phyloP scores from a whole-genome alignment of 495 filamentous ascomycete species.

The Trypethelium eluteriae region DNA sequence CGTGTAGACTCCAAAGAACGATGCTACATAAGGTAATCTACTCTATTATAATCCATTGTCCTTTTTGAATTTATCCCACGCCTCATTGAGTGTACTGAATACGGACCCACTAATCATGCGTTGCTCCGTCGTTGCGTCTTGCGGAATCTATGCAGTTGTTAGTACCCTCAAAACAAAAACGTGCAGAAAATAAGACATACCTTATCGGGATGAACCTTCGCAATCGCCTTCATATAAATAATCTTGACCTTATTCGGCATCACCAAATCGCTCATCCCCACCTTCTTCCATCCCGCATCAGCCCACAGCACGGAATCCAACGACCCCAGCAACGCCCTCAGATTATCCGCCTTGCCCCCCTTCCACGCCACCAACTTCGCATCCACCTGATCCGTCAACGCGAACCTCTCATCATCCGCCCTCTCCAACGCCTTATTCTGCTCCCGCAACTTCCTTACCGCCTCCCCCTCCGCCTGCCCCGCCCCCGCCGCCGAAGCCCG shows the following conservation, averaged over 20 bases:
- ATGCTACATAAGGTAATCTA: not conserved
- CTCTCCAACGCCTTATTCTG: conserved; percentile 77
- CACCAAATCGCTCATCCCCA: conserved; percentile 84
- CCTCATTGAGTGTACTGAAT: conserved; percentile 89
- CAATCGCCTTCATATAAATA: conserved; percentile 97
- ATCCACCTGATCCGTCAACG: conserved; percentile 75
- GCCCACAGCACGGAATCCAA: conserved; percentile 87
- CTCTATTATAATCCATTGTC: conserved; percentile 66
- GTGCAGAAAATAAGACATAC: conserved; percentile 46
- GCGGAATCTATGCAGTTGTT: conserved; percentile 56
- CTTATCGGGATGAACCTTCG: conserved; percentile 97
- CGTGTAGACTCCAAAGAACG: conserved; percentile 4
- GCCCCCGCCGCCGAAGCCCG: too few relatives aligned
- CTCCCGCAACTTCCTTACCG: conserved; percentile 68
- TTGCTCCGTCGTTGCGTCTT: conserved; percentile 85
- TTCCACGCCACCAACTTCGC: conserved; percentile 70
- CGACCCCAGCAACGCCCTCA: conserved; percentile 80
- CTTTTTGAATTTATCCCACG: conserved; percentile 94
- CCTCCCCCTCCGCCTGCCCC: conserved; percentile 36
- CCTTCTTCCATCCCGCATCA: conserved; percentile 90
- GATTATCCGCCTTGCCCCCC: conserved; percentile 81
- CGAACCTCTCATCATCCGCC: conserved; percentile 87
- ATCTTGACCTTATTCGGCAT: conserved; percentile 90
- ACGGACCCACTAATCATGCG: conserved; percentile 85
- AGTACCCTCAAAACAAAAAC: conserved; percentile 13